A percentile compares a stretch with the other conserved stretches of the same genome.
These are phyloP conservation scores for Boletus rubropictus DNA, from an alignment of 768 basidiomycete species.

Conservation along the genomic window DNA sequence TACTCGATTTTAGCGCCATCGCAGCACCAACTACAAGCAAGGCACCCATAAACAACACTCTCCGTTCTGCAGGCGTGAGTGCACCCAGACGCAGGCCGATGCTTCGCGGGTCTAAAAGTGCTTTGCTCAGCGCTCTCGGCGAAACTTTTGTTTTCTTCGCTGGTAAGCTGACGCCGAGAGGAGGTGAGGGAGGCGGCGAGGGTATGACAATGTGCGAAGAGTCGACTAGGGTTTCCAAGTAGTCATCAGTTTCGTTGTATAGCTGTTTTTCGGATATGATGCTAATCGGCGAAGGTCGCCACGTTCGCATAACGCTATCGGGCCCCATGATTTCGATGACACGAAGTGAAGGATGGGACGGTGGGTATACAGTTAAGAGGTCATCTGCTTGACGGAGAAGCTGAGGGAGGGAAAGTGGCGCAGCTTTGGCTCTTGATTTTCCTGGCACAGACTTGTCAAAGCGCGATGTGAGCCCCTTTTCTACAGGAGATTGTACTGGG, in stretches of 20 bases:
- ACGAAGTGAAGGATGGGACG: slow-evolving; percentile 47
- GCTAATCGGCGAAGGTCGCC: slow-evolving; percentile 37
- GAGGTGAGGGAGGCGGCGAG: slow-evolving; percentile 22
- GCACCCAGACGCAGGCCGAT: slow-evolving; percentile 20
- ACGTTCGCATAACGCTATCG: slow-evolving; percentile 70
- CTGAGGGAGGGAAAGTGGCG: slow-evolving; percentile 38
- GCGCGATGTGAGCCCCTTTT: neutral
- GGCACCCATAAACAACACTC: slow-evolving; percentile 52
- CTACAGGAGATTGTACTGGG: neutral
- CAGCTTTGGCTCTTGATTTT: slow-evolving; percentile 18
- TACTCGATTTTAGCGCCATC: slow-evolving; percentile 39
- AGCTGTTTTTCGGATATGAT: slow-evolving; percentile 21
- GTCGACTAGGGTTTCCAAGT: slow-evolving; percentile 22
- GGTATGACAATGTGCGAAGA: slow-evolving; percentile 24
- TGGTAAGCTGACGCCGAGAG: slow-evolving; percentile 3
- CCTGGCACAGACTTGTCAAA: neutral
- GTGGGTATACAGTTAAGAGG: slow-evolving; percentile 55
- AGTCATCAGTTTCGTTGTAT: slow-evolving; percentile 23
- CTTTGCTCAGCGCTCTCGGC: slow-evolving; percentile 5
- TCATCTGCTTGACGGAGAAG: slow-evolving; percentile 55
- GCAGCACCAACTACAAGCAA: slow-evolving; percentile 67
- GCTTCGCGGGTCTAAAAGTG: slow-evolving; percentile 12
- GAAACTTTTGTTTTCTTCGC: slow-evolving; percentile 19
- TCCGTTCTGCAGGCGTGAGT: slow-evolving; percentile 26
- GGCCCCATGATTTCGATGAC: slow-evolving; percentile 68